Conservation (phyloP, 306 rosid genomes). For the Elaeagnus macrophylla region DNA sequence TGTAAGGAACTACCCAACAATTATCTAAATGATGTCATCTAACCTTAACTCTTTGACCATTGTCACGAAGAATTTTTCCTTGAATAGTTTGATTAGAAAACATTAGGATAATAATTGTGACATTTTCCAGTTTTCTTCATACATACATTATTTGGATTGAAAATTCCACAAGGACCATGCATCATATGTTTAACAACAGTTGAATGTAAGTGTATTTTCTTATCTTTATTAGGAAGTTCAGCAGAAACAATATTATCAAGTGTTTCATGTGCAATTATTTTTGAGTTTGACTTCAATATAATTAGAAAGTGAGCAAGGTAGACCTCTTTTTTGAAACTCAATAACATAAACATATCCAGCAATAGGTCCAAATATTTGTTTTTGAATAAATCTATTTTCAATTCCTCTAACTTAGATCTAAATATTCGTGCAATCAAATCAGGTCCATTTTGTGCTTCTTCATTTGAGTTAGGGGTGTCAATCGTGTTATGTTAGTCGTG, state of each 20-base stretch:
- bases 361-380: background rate
- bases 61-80: background rate
- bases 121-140: background rate
- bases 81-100: background rate
- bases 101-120: no score
- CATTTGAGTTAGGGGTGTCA: no score
- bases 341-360: background rate
- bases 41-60: background rate
- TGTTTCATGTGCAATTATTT: no score
- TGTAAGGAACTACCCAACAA: background rate
- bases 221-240: background rate
- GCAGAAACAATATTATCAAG: background rate
- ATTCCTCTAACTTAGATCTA: background rate
- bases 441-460: background rate
- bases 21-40: background rate
- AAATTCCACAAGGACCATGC: background rate
- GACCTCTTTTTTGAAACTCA: background rate
- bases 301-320: no score
- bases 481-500: no score
- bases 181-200: background rate
- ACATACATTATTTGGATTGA: background rate
- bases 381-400: background rate
- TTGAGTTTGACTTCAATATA: no score
- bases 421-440: background rate
- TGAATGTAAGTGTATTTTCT: background rate